Percentiles rank a stretch among this genome's conserved stretches.
Conservation (phyloP, 2,329 filamentous ascomycete species). For the Fusarium sp. region DNA sequence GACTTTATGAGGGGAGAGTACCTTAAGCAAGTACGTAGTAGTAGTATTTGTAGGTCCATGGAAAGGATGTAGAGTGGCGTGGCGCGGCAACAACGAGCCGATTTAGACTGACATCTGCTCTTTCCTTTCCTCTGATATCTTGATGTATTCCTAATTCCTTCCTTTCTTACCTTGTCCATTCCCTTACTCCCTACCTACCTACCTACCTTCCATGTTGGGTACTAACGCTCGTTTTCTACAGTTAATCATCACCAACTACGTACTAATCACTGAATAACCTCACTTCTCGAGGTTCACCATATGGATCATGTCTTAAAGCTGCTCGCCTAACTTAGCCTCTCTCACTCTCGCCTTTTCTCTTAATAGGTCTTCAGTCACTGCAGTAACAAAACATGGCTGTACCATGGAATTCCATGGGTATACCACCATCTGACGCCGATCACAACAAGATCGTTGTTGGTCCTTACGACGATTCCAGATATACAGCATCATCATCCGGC, state of each 20-base stretch:
- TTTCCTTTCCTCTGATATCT: not conserved
- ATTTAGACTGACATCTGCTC: constrained; percentile 1
- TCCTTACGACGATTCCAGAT: constrained; percentile 28
- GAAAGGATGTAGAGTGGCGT: constrained; percentile 11
- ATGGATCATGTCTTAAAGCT: constrained; percentile 14
- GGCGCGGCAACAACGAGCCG: constrained; percentile 5
- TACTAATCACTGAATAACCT: not conserved
- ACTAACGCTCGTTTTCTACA: not conserved
- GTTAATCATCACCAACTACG: not conserved
- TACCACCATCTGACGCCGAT: constrained; percentile 17
- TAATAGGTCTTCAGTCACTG: not conserved
- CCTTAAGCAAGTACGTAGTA: no score
- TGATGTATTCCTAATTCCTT: not conserved
- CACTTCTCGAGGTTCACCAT: not conserved
- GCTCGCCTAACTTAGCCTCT: not conserved
- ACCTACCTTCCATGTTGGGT: no score
- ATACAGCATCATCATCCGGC: constrained; percentile 28
- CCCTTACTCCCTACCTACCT: no score
- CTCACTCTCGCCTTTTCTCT: not conserved
- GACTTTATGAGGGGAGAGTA: not conserved
- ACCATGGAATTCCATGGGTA: constrained; percentile 31
- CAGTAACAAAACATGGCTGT: constrained; percentile 30
- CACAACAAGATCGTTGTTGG: constrained; percentile 21
- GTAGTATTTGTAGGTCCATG: not conserved
- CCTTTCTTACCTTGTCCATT: not conserved